These are phyloP conservation scores for Boletus sp. DNA, from an alignment of 768 basidiomycete species.

Conservation along the genomic window DNA sequence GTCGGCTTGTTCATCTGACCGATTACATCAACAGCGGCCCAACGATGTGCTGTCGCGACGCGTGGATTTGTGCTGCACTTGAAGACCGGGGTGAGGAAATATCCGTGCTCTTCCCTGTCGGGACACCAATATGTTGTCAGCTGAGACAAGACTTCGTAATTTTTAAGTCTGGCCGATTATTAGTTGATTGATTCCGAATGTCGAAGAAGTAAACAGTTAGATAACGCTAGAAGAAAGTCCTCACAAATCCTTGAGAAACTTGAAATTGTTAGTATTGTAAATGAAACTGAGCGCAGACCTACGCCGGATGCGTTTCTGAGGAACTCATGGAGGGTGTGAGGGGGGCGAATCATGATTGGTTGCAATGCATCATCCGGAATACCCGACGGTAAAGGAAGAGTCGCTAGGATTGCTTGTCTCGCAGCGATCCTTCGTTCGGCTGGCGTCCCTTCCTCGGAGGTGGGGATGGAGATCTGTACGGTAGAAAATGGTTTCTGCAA, in stretches of 20 bases:
- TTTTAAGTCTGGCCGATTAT: slow-evolving; percentile 47
- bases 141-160: slow-evolving; percentile 66
- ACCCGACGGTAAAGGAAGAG: slow-evolving; percentile 60
- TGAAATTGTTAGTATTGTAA: slow-evolving; percentile 10
- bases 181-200: background rate
- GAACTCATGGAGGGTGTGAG: slow-evolving; percentile 68
- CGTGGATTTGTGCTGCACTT: slow-evolving; percentile 80
- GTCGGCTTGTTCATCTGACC: slow-evolving; percentile 58
- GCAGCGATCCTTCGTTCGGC: slow-evolving; percentile 46
- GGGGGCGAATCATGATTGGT: slow-evolving; percentile 63
- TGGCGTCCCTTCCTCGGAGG: background rate
- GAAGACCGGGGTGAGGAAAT: slow-evolving; percentile 67
- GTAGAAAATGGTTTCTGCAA: background rate
- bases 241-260: slow-evolving; percentile 60
- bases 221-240: slow-evolving; percentile 19
- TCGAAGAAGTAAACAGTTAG: background rate
- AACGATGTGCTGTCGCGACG: slow-evolving; percentile 71
- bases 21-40: slow-evolving; percentile 62
- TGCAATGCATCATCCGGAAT: slow-evolving; percentile 64
- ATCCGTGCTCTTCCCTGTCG: slow-evolving; percentile 80
- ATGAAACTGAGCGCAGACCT: slow-evolving; percentile 21
- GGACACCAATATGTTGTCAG: slow-evolving; percentile 75
- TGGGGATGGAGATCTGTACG: background rate
- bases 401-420: slow-evolving; percentile 53
- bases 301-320: slow-evolving; percentile 57